Evolutionary conservation across 2,329 filamentous ascomycete genomes (phyloP).

Genomic region (Emmonsiellopsis sp.): DNA sequence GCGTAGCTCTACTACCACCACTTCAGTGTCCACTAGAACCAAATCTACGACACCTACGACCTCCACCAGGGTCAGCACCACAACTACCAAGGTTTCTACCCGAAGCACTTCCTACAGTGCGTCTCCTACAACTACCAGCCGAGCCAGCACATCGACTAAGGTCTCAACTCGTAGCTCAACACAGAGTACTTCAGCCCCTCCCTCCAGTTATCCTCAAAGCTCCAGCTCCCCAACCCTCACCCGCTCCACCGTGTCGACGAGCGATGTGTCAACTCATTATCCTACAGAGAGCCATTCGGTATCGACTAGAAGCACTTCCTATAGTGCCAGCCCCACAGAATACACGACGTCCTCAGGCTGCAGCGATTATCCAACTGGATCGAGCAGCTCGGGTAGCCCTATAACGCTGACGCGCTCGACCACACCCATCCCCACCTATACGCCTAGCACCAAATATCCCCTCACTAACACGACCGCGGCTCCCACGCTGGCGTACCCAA

Average conservation of each 20-base stretch:
- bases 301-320: not conserved
- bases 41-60: slow-evolving; percentile 8
- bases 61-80: slow-evolving; percentile 3
- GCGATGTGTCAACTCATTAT: not conserved
- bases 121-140: slow-evolving; percentile 1
- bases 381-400: not conserved
- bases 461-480: not conserved
- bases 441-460: not conserved
- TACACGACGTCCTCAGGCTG: too few relatives aligned
- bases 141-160: not conserved
- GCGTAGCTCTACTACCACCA: slow-evolving; percentile 4
- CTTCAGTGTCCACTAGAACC: slow-evolving; percentile 8
- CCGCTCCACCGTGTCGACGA: not conserved
- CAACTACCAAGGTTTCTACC: not conserved
- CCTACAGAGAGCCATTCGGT: not conserved
- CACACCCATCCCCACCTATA: not conserved
- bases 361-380: too few relatives aligned
- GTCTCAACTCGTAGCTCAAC: not conserved
- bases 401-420: not conserved
- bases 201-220: not conserved
- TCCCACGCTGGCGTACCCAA: not conserved
- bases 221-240: not conserved
- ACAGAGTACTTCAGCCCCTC: not conserved
- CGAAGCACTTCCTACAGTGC: not conserved
- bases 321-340: too few relatives aligned